Evolutionary conservation across 495 filamentous ascomycete genomes (phyloP).

Genomic region (Penicillium bovifimosum): DNA sequence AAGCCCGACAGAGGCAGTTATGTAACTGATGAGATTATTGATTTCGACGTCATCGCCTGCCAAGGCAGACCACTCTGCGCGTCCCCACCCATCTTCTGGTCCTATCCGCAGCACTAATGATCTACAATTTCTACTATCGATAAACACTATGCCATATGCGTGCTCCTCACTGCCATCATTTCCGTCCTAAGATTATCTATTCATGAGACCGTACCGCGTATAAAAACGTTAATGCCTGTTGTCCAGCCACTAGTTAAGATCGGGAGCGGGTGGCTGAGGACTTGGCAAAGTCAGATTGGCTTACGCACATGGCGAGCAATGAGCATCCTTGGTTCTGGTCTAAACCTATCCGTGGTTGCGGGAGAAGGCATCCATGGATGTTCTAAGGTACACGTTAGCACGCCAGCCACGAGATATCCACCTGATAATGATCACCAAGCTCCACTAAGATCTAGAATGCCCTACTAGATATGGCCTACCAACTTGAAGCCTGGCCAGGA

Average conservation of each 20-base stretch:
- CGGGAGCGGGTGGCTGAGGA: neutral
- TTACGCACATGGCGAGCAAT: too few relatives aligned
- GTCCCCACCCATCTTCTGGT: too few relatives aligned
- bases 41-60: constrained; percentile 19
- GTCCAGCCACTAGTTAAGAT: neutral
- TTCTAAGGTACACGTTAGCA: too few relatives aligned
- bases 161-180: neutral
- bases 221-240: neutral
- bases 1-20: too few relatives aligned
- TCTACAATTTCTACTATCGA: neutral
- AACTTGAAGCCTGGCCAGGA: neutral
- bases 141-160: neutral
- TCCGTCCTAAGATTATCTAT: neutral
- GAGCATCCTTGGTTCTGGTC: too few relatives aligned
- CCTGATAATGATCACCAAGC: neutral
- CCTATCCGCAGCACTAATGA: neutral
- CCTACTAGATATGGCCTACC: neutral
- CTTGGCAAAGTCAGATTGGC: neutral
- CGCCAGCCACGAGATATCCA: too few relatives aligned
- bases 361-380: too few relatives aligned
- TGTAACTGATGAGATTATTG: too few relatives aligned
- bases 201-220: neutral
- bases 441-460: neutral
- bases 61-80: constrained; percentile 8
- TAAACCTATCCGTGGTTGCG: too few relatives aligned